Evolutionary conservation across 2,329 filamentous ascomycete genomes (phyloP).

Genomic region (Arthrobotrys megalospora): DNA sequence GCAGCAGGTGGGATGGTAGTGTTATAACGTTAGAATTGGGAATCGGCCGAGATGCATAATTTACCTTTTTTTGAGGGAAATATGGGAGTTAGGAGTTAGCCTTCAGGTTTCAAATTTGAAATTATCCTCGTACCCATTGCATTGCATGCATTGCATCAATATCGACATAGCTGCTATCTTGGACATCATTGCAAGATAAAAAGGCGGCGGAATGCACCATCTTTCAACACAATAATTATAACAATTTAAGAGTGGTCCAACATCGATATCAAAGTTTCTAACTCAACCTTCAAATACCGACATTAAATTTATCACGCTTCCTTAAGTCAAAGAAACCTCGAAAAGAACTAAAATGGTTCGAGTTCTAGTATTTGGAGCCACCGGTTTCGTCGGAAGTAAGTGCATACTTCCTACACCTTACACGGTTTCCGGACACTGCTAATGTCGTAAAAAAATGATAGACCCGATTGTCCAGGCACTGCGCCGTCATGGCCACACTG

Average conservation of each 20-base stretch:
- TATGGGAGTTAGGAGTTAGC: neutral
- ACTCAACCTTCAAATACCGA: no score
- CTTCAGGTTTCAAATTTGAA: neutral
- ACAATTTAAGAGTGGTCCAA: no score
- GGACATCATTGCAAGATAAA: no score
- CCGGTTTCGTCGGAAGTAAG: slow-evolving; percentile 66
- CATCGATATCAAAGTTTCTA: no score
- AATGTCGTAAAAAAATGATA: slow-evolving; percentile 10
- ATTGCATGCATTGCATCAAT: no score
- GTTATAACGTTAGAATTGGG: neutral
- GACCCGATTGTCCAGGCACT: slow-evolving; percentile 61
- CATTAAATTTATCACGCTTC: no score
- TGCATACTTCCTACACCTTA: neutral
- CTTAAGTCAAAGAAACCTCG: no score
- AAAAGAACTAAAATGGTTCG: slow-evolving; percentile 64
- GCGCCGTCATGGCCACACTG: slow-evolving; percentile 65
- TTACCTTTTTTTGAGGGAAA: neutral
- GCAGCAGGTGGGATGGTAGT: neutral
- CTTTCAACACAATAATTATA: no score
- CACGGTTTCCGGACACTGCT: slow-evolving; percentile 24
- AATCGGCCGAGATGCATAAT: neutral
- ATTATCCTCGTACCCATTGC: neutral
- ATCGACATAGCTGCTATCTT: no score
- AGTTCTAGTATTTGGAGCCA: slow-evolving; percentile 66
- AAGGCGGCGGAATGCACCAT: no score